Evolutionary conservation across 352 stramenopile genomes (phyloP), one percentile per base, ranked within the genome.

Genomic region (Phytophthora meadii): DNA sequence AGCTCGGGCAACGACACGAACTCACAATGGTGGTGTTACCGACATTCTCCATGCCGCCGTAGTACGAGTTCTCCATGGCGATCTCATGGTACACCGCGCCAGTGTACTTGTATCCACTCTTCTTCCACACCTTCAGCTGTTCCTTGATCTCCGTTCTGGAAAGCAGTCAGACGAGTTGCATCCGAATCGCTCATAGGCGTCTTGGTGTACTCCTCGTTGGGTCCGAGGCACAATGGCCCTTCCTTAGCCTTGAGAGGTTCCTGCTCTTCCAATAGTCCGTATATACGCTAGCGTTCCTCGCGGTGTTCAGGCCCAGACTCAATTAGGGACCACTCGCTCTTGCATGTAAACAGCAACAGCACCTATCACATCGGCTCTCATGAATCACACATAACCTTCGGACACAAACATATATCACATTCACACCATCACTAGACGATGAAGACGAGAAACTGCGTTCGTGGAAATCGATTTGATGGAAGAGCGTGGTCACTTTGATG

Each of bases 71-170:
- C 69, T 92, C 84, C 84, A 92, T 92, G 4, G 79, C 84, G 52
- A 92, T 92, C 66, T 92, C 84, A 39, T 81, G 84, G 69, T 92
- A 92, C 49, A 92, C 81, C 12, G 81, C 79, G 15, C 84, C 84
- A 48, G 84, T 90, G 74, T 92, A 92, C 77, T 92, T 92, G 74
- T 92, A 92, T 6, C 84, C 84, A 14, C 81, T 92, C 72, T 92
- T 92, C 53, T 80, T 86, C 84, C 84, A 92, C 65, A 60, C 70
- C 63, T 82, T 82, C 34, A 92, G 63, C 48, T 89, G 66, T 17
- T 76, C 59, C 69, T 89, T 89, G 42, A 92, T 55, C 63, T 92
- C 76, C 1, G 71, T 63, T 12, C 84, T n/a, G 84, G 49, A 90
- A 58, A 7, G 58, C 63, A 42, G 67, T 51, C 5, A 93, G 74